Percentiles rank a stretch among this genome's conserved stretches.
Conservation (phyloP, 1,284 basidiomycete genomes). For the Ceratobasidium sp. region DNA sequence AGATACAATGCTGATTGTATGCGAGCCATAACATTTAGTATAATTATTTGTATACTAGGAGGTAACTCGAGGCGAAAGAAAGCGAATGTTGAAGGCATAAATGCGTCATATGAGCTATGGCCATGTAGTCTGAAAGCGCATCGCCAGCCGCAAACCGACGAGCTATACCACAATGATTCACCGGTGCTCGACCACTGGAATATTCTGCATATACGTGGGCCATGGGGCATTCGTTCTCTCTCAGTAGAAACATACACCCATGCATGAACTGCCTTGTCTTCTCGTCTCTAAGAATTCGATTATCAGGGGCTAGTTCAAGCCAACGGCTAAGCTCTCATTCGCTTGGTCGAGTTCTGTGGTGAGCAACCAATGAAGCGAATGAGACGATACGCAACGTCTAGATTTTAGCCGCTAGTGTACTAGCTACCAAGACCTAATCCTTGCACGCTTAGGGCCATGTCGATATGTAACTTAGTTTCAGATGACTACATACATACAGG, state of each 20-base stretch:
- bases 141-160: no score
- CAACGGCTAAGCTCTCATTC: constrained; percentile 5
- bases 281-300: not conserved
- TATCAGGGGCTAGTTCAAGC: not conserved
- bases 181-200: not conserved
- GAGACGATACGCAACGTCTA: constrained; percentile 1
- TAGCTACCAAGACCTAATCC: not conserved
- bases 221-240: not conserved
- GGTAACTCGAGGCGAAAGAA: no score
- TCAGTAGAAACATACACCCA: not conserved
- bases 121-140: no score
- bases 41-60: no score
- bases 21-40: no score
- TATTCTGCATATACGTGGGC: not conserved
- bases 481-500: no score
- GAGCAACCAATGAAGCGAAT: constrained; percentile 24
- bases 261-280: not conserved
- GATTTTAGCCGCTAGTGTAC: constrained; percentile 18
- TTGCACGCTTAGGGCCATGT: no score
- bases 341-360: not conserved
- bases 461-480: no score
- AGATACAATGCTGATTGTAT: no score
- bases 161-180: not conserved
- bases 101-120: no score
- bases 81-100: no score